These are phyloP conservation scores for Vitis rotundifolia DNA, from an alignment of 164 flowering plant species.

Conservation along the genomic window DNA sequence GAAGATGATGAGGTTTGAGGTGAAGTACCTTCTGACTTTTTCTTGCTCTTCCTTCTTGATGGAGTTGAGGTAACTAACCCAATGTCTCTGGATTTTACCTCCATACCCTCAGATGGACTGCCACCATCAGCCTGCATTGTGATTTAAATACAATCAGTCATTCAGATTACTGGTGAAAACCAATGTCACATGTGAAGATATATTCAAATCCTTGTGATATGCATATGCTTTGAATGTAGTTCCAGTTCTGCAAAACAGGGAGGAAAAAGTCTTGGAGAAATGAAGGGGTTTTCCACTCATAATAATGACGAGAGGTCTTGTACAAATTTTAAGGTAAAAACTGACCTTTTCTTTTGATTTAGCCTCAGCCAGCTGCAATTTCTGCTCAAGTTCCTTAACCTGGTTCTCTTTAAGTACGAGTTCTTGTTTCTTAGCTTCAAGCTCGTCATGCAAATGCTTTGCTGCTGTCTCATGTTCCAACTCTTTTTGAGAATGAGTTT, in stretches of 20 bases:
- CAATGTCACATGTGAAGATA: too few relatives aligned
- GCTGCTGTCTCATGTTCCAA: constrained; percentile 49
- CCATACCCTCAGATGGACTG: constrained; percentile 31
- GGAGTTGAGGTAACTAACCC: constrained; percentile 55
- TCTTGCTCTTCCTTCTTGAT: constrained; percentile 76
- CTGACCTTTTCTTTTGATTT: constrained; percentile 51
- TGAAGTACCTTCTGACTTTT: constrained; percentile 50
- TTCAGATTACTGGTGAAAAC: too few relatives aligned
- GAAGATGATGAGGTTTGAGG: constrained; percentile 43
- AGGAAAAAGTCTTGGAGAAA: too few relatives aligned
- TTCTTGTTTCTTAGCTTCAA: constrained; percentile 65
- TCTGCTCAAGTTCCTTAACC: constrained; percentile 65
- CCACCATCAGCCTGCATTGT: constrained; percentile 41
- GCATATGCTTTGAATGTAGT: too few relatives aligned
- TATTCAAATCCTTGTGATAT: too few relatives aligned
- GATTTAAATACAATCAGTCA: background rate
- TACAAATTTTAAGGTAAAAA: background rate
- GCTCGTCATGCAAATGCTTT: constrained; percentile 48
- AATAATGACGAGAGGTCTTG: too few relatives aligned
- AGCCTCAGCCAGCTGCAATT: constrained; percentile 48
- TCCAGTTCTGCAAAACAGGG: too few relatives aligned
- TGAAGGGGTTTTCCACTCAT: too few relatives aligned
- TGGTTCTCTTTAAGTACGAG: constrained; percentile 44
- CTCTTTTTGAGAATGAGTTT: constrained; percentile 44
- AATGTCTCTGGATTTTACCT: constrained; percentile 74